Evolutionary conservation across 2,329 filamentous ascomycete species (phyloP), one percentile per base, ranked within the genome.

Genomic region (Helotiales sp.): DNA sequence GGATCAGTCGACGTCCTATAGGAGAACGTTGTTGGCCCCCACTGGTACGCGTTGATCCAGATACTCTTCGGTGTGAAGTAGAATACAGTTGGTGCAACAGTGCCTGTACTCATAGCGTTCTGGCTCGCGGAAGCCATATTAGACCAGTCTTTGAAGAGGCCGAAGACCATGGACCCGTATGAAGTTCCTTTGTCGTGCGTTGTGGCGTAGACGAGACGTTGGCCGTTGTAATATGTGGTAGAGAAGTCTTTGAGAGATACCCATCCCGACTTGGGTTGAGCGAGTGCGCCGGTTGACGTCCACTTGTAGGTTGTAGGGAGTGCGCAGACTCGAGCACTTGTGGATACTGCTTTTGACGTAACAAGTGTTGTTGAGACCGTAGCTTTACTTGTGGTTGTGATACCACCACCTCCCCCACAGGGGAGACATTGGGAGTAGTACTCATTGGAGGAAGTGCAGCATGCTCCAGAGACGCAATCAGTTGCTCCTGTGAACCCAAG

Each of bases 31-130:
- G 82, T 84, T 0, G 84, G 73, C 1, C 87, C 87, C 87, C 87
- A 90, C 76, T 91, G 87, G 73, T 89, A 85, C n/a, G 86, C 85
- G 0, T 90, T 81, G n/a, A 90, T 79, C 88, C 88, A 91, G 69
- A 85, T 77, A 70, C 78, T 81, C 79, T 89, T 89, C 0, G 88
- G 88, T 5, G 75, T 71, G 72, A 90, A 90, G 80, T 84, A 86
- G 79, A 91, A 89, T 57, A 91, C 78, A 0, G 86, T 87, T 0
- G 88, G 88, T 0, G 88, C 88, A 24, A 89, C 86, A 10, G 85
- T 77, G 6, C 67, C 71, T 3, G 66, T 54, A 52, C 37, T 79
- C 84, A 87, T 87, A 0, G 66, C 69, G 69, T 79, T 89, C 77
- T 90, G 87, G 67, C 73, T 78, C 0, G 82, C 85, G 0, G 81